phyloP scores from a whole-genome alignment of 164 flowering plant genomes.

The Vitis labrusca region DNA sequence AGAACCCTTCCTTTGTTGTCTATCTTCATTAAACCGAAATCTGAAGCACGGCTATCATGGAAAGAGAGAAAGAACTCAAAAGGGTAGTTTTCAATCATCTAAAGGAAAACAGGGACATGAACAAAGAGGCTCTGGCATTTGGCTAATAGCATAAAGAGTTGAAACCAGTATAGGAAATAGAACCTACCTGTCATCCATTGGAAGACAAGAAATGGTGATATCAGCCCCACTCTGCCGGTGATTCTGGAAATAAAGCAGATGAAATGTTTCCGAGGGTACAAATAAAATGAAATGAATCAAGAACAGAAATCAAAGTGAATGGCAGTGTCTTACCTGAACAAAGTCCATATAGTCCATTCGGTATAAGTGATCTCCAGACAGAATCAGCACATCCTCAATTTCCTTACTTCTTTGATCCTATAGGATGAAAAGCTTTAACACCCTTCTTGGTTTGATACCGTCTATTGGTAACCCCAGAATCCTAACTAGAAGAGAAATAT shows the following conservation, averaged over 20 bases:
- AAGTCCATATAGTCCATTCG: conserved; percentile 97
- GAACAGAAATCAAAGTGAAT: background rate
- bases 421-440: background rate
- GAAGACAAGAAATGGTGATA: conserved; percentile 75
- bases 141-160: background rate
- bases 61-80: conserved; percentile 14
- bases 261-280: no score
- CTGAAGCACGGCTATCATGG: conserved; percentile 83
- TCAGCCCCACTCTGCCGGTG: conserved; percentile 94
- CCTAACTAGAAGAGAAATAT: background rate
- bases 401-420: conserved; percentile 82
- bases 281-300: conserved; percentile 3
- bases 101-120: background rate
- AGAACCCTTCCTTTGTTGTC: conserved; percentile 78
- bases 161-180: background rate
- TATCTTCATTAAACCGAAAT: conserved; percentile 96
- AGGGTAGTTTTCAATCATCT: background rate
- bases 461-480: background rate
- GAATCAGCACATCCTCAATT: conserved; percentile 86
- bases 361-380: conserved; percentile 95
- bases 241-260: conserved; percentile 35
- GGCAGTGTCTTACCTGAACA: conserved; percentile 52
- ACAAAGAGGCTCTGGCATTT: no score
- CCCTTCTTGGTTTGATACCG: background rate
- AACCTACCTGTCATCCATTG: conserved; percentile 84